phyloP scores from a whole-genome alignment of 352 stramenopile genomes.

The Globisporangium takayamanum region DNA sequence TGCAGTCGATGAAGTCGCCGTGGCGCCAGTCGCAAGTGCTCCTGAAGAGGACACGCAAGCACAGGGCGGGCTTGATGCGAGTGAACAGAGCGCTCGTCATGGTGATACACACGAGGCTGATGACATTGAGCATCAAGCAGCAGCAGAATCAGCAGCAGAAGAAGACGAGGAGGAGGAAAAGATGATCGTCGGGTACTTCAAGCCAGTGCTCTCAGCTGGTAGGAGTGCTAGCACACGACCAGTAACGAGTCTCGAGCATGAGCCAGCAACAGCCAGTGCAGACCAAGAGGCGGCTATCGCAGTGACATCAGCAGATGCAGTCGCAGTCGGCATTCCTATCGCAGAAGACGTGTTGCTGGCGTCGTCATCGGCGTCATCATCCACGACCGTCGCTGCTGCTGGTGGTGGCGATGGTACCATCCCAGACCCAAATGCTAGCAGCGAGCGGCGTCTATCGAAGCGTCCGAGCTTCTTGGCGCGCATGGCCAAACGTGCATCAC shows the following conservation, averaged over 20 bases:
- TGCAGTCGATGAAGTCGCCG: background rate
- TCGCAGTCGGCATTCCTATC: background rate
- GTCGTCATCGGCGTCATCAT: no score
- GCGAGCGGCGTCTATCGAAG: constrained; percentile 11
- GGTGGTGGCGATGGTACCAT: no score
- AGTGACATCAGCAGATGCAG: background rate
- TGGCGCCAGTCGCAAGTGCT: background rate
- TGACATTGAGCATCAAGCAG: background rate
- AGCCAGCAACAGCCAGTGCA: background rate
- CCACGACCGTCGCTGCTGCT: no score
- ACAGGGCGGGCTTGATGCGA: no score
- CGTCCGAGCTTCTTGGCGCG: constrained; percentile 17
- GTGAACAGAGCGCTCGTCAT: no score
- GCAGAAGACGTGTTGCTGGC: no score
- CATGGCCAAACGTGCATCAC: constrained; percentile 5
- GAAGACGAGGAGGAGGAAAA: constrained; percentile 11
- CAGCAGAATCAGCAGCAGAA: background rate
- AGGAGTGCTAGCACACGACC: background rate
- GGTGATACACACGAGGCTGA: no score
- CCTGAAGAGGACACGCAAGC: no score
- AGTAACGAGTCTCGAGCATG: background rate
- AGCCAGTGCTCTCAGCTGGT: constrained; percentile 3
- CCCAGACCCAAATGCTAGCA: background rate
- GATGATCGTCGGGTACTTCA: constrained; percentile 39
- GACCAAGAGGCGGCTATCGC: background rate